A percentile compares a stretch with the other conserved stretches of the same genome.
Evolutionary conservation across 2,329 filamentous ascomycete species (phyloP).

Genomic region (Colletotrichum sublineola): DNA sequence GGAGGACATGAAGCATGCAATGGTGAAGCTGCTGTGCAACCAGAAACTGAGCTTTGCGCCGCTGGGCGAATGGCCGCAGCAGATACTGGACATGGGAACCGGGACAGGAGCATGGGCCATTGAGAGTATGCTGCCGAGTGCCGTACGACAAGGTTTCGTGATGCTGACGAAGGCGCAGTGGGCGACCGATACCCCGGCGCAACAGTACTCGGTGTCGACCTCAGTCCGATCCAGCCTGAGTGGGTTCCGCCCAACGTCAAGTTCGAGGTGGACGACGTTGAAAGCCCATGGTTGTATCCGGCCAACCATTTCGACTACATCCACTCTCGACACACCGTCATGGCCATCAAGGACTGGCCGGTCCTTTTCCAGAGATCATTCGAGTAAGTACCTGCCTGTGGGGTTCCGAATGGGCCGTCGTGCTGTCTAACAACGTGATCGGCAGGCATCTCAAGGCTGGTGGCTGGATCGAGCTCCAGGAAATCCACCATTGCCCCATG

Average conservation of each 20-base stretch:
- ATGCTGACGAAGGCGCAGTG: constrained; percentile 29
- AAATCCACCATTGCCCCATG: constrained; percentile 64
- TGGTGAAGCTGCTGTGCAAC: constrained; percentile 63
- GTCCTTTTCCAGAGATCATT: constrained; percentile 60
- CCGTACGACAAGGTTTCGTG: constrained; percentile 28
- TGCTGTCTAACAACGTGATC: background rate
- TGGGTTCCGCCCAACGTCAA: constrained; percentile 68
- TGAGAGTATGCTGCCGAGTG: constrained; percentile 55
- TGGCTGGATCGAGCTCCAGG: constrained; percentile 68
- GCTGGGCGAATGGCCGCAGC: constrained; percentile 60
- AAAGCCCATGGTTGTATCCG: constrained; percentile 68
- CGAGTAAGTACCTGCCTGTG: constrained; percentile 54
- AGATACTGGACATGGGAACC: constrained; percentile 70
- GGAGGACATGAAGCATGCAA: constrained; percentile 69
- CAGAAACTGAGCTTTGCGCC: constrained; percentile 66
- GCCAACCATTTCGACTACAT: constrained; percentile 71
- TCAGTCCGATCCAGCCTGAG: constrained; percentile 70
- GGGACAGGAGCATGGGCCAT: constrained; percentile 73
- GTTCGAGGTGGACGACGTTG: constrained; percentile 70
- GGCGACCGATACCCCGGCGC: constrained; percentile 57
- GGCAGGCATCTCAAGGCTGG: constrained; percentile 65
- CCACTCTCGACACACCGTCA: constrained; percentile 69
- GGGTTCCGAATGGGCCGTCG: background rate
- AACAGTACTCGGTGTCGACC: constrained; percentile 63
- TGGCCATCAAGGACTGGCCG: constrained; percentile 69